Evolutionary conservation across 768 basidiomycete genomes (phyloP).

Genomic region (Russula earlei): DNA sequence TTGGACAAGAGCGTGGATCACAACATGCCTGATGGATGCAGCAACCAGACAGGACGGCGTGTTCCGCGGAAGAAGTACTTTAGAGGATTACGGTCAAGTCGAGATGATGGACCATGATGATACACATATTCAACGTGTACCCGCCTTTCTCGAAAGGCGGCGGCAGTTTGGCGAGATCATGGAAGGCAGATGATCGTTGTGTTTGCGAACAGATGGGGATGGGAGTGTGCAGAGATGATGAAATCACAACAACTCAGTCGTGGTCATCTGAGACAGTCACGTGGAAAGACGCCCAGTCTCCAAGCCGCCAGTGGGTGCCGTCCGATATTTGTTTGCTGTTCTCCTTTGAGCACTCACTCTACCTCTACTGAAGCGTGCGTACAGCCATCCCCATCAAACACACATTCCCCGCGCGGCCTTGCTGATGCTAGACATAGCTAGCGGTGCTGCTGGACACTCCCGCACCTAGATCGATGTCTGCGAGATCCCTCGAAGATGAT

Average conservation of each 20-base stretch:
- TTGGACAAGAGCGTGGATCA: slow-evolving; percentile 4
- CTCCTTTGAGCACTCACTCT: too few relatives aligned
- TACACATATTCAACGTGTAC: slow-evolving; percentile 1
- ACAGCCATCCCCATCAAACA: not conserved
- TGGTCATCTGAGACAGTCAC: not conserved
- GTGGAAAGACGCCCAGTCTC: not conserved
- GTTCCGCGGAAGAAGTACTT: not conserved
- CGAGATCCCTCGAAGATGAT: not conserved
- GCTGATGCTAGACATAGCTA: not conserved
- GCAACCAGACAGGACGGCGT: slow-evolving; percentile 1
- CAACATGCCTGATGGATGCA: slow-evolving; percentile 17
- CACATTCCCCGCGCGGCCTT: not conserved
- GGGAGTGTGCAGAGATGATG: not conserved
- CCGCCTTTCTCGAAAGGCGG: not conserved
- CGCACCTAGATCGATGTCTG: slow-evolving; percentile 1
- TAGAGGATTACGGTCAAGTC: slow-evolving; percentile 1
- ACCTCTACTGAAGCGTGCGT: not conserved
- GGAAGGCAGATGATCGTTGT: not conserved
- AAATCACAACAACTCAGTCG: too few relatives aligned
- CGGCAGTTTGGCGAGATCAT: not conserved
- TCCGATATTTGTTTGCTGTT: too few relatives aligned
- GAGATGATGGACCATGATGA: slow-evolving; percentile 6
- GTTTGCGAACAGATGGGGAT: not conserved
- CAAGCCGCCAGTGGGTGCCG: too few relatives aligned
- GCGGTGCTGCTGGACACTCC: not conserved